Evolutionary conservation across 2,329 filamentous ascomycete genomes (phyloP).

Genomic region (Colletotrichum australisinense): DNA sequence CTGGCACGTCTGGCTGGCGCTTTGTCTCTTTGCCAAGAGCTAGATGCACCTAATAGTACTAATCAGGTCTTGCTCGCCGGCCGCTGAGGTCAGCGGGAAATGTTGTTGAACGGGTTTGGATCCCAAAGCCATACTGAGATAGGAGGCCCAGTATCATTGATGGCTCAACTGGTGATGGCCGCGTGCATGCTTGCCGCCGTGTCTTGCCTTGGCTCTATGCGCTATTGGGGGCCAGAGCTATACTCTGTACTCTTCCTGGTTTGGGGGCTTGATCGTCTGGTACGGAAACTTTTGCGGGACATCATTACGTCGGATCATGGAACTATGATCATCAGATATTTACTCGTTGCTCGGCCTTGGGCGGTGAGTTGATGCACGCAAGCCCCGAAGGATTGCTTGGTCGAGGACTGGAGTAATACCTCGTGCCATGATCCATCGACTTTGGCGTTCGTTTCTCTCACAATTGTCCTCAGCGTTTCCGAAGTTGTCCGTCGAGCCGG

Average conservation of each 20-base stretch:
- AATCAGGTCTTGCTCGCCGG: too few relatives aligned
- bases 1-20: background rate
- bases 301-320: slow-evolving; percentile 13
- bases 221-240: background rate
- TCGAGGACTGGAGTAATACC: too few relatives aligned
- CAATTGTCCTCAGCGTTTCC: background rate
- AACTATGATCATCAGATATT: background rate
- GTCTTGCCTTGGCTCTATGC: background rate
- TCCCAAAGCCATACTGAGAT: too few relatives aligned
- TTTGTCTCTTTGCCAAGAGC: background rate
- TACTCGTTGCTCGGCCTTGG: background rate
- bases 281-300: slow-evolving; percentile 1
- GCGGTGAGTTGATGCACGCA: background rate
- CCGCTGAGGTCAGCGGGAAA: too few relatives aligned
- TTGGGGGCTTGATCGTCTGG: slow-evolving; percentile 7
- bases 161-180: slow-evolving; percentile 10
- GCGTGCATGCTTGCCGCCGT: background rate
- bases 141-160: background rate
- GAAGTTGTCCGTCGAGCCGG: too few relatives aligned
- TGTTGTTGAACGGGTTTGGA: too few relatives aligned
- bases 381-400: too few relatives aligned
- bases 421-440: too few relatives aligned
- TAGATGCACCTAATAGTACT: background rate
- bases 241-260: background rate
- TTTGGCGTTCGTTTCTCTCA: background rate